Evolutionary conservation across 1,284 basidiomycete species (phyloP), one percentile per base, ranked within the genome.

Genomic region (Fistulinella staudtii): DNA sequence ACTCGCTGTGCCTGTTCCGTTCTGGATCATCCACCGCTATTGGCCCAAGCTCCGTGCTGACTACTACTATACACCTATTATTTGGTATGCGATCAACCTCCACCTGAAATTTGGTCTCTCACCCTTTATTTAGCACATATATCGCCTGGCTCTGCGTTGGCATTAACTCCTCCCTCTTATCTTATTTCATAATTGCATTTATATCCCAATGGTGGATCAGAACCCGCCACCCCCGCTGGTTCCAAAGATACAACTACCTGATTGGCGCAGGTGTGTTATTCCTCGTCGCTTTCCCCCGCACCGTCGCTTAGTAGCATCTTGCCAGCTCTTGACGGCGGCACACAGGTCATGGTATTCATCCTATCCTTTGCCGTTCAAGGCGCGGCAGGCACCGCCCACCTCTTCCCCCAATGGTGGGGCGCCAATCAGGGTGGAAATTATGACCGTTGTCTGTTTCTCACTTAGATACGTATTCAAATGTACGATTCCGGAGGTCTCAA

Each of bases 291-390:
- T 25, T 10, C 23, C 1, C 28, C 8, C 2, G 14, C 8, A 14
- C 11, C 1, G 7, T 38, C 8, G 13, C 20, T 21, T 20, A 50
- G 20, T 5, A 25, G 3, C 0, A 2, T 5, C 15, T 36, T 14
- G 33, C 23, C 24, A 45, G 80, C 78, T 4, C 65, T 80, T 31
- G 80, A 81, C 43, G 80, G 80, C 17, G 81, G 81, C 9, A 72
- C 77, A 4, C 77, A 86, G 58, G 74, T 84, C 25, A 80, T 85
- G 72, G 74, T 84, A 23, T 86, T 87, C 60, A 72, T 87, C 27
- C 67, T 85, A 14, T 80, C 79, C 2, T 87, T 87, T 54, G 82
- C 82, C 1, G 82, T 88, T 11, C 79, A 79, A 55, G 85, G 85
- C 41, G 84, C 81, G 9, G 73, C 75, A 4, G 84, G 85, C 1